phyloP scores from a whole-genome alignment of 2,329 filamentous ascomycete species.

The Exophiala sp. region DNA sequence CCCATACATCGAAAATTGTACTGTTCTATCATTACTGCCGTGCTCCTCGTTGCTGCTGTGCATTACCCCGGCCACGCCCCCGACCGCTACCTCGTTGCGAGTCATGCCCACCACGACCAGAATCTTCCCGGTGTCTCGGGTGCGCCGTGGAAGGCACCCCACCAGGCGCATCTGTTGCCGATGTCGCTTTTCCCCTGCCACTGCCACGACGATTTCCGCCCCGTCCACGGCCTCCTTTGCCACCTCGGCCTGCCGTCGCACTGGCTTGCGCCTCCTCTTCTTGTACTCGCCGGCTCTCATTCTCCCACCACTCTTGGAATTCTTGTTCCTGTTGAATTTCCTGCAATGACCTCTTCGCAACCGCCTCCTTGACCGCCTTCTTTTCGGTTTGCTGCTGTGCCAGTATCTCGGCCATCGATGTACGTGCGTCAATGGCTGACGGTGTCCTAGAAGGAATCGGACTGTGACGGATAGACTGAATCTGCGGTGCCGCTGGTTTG shows the following conservation, averaged over 20 bases:
- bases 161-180: neutral
- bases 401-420: constrained; percentile 84
- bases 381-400: constrained; percentile 83
- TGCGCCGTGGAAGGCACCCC: neutral
- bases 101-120: constrained; percentile 7
- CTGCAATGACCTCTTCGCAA: constrained; percentile 78
- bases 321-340: constrained; percentile 97
- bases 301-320: constrained; percentile 96
- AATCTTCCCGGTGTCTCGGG: constrained; percentile 1
- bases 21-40: constrained; percentile 10
- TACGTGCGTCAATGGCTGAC: constrained; percentile 28
- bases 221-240: constrained; percentile 35
- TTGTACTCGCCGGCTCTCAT: constrained; percentile 70
- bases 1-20: neutral
- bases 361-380: constrained; percentile 72
- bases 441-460: constrained; percentile 28
- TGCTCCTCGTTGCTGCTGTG: constrained; percentile 17
- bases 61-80: constrained; percentile 14
- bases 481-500: constrained; percentile 32
- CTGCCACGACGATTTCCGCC: constrained; percentile 26
- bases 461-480: constrained; percentile 48
- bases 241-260: constrained; percentile 32
- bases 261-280: constrained; percentile 52
- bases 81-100: constrained; percentile 9
- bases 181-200: constrained; percentile 22